Percentiles rank a stretch among this genome's conserved stretches.
These are phyloP conservation scores for Curvularia lunata DNA, from an alignment of 2,329 filamentous ascomycete species.

Conservation along the genomic window DNA sequence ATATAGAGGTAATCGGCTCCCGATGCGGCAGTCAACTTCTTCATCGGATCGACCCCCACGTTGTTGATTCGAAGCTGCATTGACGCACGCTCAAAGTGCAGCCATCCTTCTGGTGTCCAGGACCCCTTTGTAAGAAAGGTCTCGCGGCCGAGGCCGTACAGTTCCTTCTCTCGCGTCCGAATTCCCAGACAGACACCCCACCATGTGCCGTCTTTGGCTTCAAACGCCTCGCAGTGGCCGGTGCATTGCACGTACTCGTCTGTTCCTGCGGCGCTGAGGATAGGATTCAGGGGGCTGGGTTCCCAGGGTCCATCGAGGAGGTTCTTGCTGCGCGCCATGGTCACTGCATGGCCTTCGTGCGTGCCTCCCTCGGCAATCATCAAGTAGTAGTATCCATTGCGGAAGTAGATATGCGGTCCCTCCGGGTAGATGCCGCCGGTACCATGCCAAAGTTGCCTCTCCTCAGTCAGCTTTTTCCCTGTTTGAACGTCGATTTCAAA, in stretches of 20 bases:
- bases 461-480: constrained; percentile 24
- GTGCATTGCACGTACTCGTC: constrained; percentile 25
- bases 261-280: constrained; percentile 16
- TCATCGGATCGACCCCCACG: not conserved
- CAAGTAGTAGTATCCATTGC: constrained; percentile 44
- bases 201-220: constrained; percentile 19
- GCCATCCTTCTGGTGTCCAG: constrained; percentile 20
- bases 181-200: constrained; percentile 25
- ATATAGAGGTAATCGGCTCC: constrained; percentile 14
- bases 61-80: not conserved
- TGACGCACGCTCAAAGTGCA: constrained; percentile 17
- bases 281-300: constrained; percentile 16
- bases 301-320: constrained; percentile 23
- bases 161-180: not conserved
- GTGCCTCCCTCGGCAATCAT: constrained; percentile 43
- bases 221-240: constrained; percentile 23
- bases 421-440: constrained; percentile 40
- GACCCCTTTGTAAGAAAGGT: constrained; percentile 17
- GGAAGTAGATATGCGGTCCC: constrained; percentile 46
- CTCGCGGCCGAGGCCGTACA: constrained; percentile 22
- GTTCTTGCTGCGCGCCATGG: constrained; percentile 20
- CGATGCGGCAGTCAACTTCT: constrained; percentile 2
- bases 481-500: constrained; percentile 40
- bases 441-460: constrained; percentile 40
- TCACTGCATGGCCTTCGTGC: constrained; percentile 17